A percentile compares a stretch with the other conserved stretches of the same genome.
Conservation (phyloP, 441 rosid species). For the Corymbia calophylla region DNA sequence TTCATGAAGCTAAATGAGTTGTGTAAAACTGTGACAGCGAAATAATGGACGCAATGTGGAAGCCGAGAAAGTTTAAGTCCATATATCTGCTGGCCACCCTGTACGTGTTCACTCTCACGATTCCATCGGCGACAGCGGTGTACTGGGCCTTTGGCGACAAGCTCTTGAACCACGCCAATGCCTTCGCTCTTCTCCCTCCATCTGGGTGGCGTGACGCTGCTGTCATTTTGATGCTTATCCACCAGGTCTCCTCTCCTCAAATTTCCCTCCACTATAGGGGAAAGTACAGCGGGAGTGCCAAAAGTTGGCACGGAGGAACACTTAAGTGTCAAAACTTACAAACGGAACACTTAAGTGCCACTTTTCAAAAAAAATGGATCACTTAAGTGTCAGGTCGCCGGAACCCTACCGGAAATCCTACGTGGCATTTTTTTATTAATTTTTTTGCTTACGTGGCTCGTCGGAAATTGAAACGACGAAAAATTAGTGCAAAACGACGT, state of each 20-base stretch:
- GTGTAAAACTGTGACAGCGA: slow-evolving; percentile 22
- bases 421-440: no score
- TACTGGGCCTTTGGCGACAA: slow-evolving; percentile 63
- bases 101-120: slow-evolving; percentile 45
- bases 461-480: no score
- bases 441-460: no score
- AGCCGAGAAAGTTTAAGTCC: slow-evolving; percentile 50
- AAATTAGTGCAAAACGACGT: no score
- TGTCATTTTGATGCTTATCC: slow-evolving; percentile 51
- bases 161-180: slow-evolving; percentile 48
- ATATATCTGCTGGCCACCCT: slow-evolving; percentile 46
- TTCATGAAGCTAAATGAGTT: not conserved
- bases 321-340: no score
- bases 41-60: slow-evolving; percentile 76
- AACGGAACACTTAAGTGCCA: no score
- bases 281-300: no score
- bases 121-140: slow-evolving; percentile 44
- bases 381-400: no score
- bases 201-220: slow-evolving; percentile 44
- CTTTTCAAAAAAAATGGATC: no score
- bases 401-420: no score
- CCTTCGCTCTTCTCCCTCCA: slow-evolving; percentile 43
- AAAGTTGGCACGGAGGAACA: no score
- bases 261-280: not conserved
- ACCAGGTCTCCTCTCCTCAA: slow-evolving; percentile 25